Base-by-base conservation (phyloP, 805 yeast genomes). In the Sugiyamaella lignohabitans region DNA sequence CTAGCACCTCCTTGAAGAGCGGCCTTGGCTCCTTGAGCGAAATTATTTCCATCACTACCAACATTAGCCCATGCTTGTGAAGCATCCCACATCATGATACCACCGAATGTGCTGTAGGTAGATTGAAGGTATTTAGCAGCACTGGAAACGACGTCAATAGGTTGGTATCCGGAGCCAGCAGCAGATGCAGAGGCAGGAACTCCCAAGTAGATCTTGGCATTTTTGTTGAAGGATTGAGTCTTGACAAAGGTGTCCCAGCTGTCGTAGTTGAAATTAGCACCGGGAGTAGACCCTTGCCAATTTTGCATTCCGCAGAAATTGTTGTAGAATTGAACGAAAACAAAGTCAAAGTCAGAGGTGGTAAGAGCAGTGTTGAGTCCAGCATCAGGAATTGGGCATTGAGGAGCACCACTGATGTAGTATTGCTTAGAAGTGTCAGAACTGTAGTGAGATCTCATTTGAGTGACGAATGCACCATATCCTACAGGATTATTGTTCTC, bases 21-120 rank as follows among this genome's bases (percentile, higher is more conserved):
- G 3, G 38, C 38, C 43, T 39, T 39, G 37, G 38, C 47, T 8
- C 16, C 53, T 42, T 40, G 27, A 8, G 75, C 73, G 52, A 74
- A 76, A 30, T 72, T 59, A 5, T 18, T 16, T 10, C 23, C 41
- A 38, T 57, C 61, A 34, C 72, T 77, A 48, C 64, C 64, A 1
- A 46, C 56, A 44, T 73, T 70, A 50, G 75, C 70, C 59, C 74
- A 72, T 14, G 76, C 75, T 53, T 76, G 77, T 6, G 83, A 71
- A n/a, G 87, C 84, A 58, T 88, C 96, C 96, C 96, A 87, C 54
- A 87, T 67, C 73, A 82, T 77, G 53, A 87, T 76, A 27, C 86
- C 82, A 18, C 82, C 80, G 51, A 87, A 75, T 2, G 71, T 48
- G 11, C 18, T 16, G 47, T 52, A 61, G 40, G 49, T 47, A 36